Evolutionary conservation across 1,284 basidiomycete species (phyloP).

Genomic region (Naganishia albida): DNA sequence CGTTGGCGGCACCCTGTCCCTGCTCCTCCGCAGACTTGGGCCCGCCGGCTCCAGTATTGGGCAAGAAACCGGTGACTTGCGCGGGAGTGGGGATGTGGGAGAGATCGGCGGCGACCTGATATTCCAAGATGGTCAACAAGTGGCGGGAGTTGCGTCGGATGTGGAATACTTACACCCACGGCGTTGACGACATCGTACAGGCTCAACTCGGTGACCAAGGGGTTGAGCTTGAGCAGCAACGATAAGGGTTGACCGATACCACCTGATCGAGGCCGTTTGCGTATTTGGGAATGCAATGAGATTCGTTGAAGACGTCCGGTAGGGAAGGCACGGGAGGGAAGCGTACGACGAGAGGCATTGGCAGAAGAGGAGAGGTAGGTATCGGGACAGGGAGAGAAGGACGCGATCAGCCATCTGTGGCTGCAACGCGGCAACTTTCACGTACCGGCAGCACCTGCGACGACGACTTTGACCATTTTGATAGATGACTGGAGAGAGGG

Average conservation of each 20-base stretch:
- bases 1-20: conserved; percentile 60
- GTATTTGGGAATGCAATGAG: not conserved
- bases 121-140: not conserved
- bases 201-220: conserved; percentile 76
- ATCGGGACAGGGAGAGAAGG: not conserved
- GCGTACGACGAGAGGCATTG: not conserved
- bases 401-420: not conserved
- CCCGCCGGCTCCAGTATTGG: conserved; percentile 53
- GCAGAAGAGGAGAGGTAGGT: conserved; percentile 18
- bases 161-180: conserved; percentile 46
- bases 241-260: conserved; percentile 88
- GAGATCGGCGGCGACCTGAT: conserved; percentile 76
- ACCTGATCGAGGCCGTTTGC: conserved; percentile 38
- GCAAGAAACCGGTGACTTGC: conserved; percentile 64
- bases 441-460: conserved; percentile 85
- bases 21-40: conserved; percentile 51
- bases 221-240: conserved; percentile 82
- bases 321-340: conserved; percentile 5
- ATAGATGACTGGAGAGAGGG: conserved; percentile 8
- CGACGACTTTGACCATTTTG: conserved; percentile 85
- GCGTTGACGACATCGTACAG: conserved; percentile 73
- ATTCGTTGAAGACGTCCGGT: not conserved
- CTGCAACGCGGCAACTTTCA: conserved; percentile 19
- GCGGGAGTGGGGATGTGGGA: conserved; percentile 90
- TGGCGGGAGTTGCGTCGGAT: not conserved